Percentiles rank a stretch among this genome's conserved stretches.
Conservation (phyloP, 495 filamentous ascomycete genomes). For the Aspergillus wentii region DNA sequence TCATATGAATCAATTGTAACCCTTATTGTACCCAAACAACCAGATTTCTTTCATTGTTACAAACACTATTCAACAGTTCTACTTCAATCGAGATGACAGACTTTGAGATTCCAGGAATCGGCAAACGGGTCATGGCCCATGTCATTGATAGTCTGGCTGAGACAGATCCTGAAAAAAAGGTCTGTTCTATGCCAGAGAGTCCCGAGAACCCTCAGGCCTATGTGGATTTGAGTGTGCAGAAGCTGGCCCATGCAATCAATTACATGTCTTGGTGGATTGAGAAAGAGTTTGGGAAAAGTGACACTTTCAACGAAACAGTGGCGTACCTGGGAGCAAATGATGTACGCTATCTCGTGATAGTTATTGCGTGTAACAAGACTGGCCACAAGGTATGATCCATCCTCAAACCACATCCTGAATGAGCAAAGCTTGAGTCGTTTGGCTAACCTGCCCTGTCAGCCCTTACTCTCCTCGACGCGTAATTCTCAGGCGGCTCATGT, state of each 20-base stretch:
- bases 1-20: too few species aligned
- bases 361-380: conserved; percentile 26
- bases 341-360: conserved; percentile 36
- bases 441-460: too few species aligned
- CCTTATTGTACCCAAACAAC: too few species aligned
- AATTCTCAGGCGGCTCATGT: conserved; percentile 37
- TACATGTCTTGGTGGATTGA: conserved; percentile 46
- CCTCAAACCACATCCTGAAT: background rate
- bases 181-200: conserved; percentile 37
- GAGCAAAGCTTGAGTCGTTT: too few species aligned
- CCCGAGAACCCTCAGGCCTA: conserved; percentile 46
- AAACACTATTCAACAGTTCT: too few species aligned
- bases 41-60: too few species aligned
- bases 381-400: conserved; percentile 18
- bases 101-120: too few species aligned
- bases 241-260: conserved; percentile 54
- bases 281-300: conserved; percentile 26
- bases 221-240: conserved; percentile 37
- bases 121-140: conserved; percentile 13
- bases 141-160: conserved; percentile 46
- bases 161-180: conserved; percentile 32
- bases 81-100: too few species aligned
- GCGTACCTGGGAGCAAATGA: conserved; percentile 38
- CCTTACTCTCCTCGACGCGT: conserved; percentile 36
- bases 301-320: conserved; percentile 17